Base-by-base conservation (phyloP, 2,329 filamentous ascomycete species). In the Sporothrix curviconia region DNA sequence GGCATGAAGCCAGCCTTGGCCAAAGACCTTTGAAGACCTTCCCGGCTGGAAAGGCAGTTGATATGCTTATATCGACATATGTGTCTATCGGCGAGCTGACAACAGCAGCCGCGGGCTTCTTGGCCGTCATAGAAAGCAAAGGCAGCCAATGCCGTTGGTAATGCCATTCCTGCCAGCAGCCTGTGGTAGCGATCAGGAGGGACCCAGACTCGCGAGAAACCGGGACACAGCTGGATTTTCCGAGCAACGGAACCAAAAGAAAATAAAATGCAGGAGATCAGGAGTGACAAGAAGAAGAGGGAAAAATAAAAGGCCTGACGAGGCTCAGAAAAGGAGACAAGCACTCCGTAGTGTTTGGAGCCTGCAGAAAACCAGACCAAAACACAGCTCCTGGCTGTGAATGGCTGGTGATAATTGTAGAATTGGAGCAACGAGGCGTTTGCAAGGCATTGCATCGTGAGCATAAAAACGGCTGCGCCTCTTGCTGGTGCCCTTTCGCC, bases 401-500 rank as follows among this genome's bases (percentile, higher is more conserved):
- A 42, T 53, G 50, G 50, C 50, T 15, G 37, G 50, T 8, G 39
- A 36, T 52, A 54, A 34, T 37, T 24, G 44, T 54, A 54, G 40
- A 36, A 12, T 36, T 22, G 36, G 24, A 53, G 24, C 15, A 17
- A 4, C 4, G 11, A 30, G n/a, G 19, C 24, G 25, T 19, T 47
- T 14, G 43, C 7, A 6, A 15, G 25, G 28, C 47, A 28, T 12
- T 22, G 36, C 22, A 42, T 15, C 24, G 37, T n/a, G 36, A 22
- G 50, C 50, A 53, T 30, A 12, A 53, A 53, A 53, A 24, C 12
- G 50, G 25, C 50, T 53, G 50, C 50, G 50, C 50, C 37, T 8
- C 17, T 42, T 32, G 36, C 28, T 32, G 15, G 12, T 14, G 30
- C 17, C 3, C 14, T 51, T 3, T 17, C 24, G 8, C 68, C 3